Evolutionary conservation across 1,284 basidiomycete species (phyloP).

Genomic region (Leccinum griseonigrum): DNA sequence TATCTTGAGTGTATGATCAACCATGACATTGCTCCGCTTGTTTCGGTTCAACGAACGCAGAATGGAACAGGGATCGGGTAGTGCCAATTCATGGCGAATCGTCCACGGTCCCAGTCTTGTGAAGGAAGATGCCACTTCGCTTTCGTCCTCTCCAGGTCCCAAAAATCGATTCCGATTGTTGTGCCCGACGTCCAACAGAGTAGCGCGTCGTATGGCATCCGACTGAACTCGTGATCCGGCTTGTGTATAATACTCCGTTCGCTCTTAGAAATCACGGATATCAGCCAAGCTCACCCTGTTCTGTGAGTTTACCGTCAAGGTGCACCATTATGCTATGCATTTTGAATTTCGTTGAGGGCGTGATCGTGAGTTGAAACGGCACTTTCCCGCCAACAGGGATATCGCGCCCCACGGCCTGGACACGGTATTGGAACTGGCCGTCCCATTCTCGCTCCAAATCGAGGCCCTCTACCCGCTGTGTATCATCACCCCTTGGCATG

Average conservation of each 20-base stretch:
- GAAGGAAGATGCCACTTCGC: slow-evolving; percentile 54
- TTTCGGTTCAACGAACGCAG: slow-evolving; percentile 86
- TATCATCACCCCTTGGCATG: slow-evolving; percentile 56
- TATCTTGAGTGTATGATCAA: slow-evolving; percentile 82
- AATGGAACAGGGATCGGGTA: slow-evolving; percentile 54
- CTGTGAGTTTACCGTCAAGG: slow-evolving; percentile 67
- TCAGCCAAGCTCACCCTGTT: neutral
- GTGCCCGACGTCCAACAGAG: slow-evolving; percentile 68
- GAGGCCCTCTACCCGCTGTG: slow-evolving; percentile 70
- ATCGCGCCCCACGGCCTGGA: slow-evolving; percentile 77
- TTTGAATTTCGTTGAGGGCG: slow-evolving; percentile 85
- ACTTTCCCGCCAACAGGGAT: slow-evolving; percentile 84
- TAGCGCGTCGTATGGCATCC: slow-evolving; percentile 66
- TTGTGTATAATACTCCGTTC: slow-evolving; percentile 75
- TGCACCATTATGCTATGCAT: slow-evolving; percentile 75
- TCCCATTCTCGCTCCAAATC: slow-evolving; percentile 94
- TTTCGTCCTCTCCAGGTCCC: slow-evolving; percentile 44
- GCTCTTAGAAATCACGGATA: slow-evolving; percentile 48
- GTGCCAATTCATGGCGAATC: slow-evolving; percentile 52
- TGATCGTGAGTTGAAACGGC: slow-evolving; percentile 79
- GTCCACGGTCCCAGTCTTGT: slow-evolving; percentile 79
- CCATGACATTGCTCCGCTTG: slow-evolving; percentile 74
- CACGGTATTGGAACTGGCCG: slow-evolving; percentile 81
- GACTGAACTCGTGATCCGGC: slow-evolving; percentile 73
- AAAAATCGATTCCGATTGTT: slow-evolving; percentile 29